Evolutionary conservation across 257 asterid species (phyloP), one percentile per base, ranked within the genome.

Genomic region (Solanum okadae): DNA sequence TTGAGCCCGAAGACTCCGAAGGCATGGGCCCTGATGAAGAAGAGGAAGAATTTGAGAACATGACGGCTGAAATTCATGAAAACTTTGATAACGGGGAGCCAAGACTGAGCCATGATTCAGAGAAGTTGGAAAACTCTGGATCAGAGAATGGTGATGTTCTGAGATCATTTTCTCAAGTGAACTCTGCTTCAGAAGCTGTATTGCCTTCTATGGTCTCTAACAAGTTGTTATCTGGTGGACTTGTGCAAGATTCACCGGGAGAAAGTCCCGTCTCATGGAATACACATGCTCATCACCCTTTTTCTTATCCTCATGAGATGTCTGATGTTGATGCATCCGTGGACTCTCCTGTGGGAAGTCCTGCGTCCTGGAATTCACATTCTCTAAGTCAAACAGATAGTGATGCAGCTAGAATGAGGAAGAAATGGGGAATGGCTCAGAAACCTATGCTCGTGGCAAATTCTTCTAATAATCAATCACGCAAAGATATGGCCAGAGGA

Each of bases 341-440:
- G 77, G 94, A 92, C 83, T 96, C 94, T 87, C 96, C 98, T 9
- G 89, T 92, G 52, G 98, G 98, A 59, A 96, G 99, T 90, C 98
- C 96, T 81, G 94, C 92, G 13, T 95, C 98, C 22, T 94, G 98
- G 98, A 95, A 93, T 90, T 94, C 95, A 27, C 93, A 96, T 88
- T 90, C 96, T 82, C 89, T 94, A 49, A 94, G 91, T 88, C 98
- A 94, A 88, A 89, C 92, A 71, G 98, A 95, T 89, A 83, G 91
- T 56, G 98, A 95, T 90, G 96, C 95, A 37, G 94, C 96, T 90
- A 92, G 96, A 90, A 94, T 95, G 98, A 93, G 98, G 91, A 96
- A 94, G 92, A 96, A 93, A 92, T 95, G 98, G 98, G 98, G 98
- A 91, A 72, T 93, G 42, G 94, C 96, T 86, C 95, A 93, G 91